Evolutionary conservation across 345 rosid species (phyloP).

Genomic region (Clausena lansium): DNA sequence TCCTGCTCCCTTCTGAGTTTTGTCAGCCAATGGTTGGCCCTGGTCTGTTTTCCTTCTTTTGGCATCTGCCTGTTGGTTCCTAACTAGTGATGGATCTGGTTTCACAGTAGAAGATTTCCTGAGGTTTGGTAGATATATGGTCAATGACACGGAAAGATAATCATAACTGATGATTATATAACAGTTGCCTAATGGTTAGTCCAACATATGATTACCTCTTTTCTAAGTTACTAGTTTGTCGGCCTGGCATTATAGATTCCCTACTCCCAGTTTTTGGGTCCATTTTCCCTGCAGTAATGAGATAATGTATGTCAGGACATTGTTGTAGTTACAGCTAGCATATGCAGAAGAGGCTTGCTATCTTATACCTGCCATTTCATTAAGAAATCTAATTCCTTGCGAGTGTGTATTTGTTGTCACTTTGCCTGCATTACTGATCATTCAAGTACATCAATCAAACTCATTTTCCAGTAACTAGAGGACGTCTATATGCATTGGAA

Average conservation of each 20-base stretch:
- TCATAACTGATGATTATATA: not conserved
- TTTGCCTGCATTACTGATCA: constrained; percentile 71
- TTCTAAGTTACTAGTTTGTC: constrained; percentile 21
- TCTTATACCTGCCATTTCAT: constrained; percentile 65
- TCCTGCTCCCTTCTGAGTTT: constrained; percentile 26
- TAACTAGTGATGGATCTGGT: constrained; percentile 23
- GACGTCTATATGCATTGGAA: constrained; percentile 11
- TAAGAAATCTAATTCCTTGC: constrained; percentile 89
- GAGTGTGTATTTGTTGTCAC: constrained; percentile 83
- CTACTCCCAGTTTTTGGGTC: constrained; percentile 32
- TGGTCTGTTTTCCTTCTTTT: constrained; percentile 51
- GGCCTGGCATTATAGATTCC: constrained; percentile 29
- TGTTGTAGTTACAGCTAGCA: not conserved
- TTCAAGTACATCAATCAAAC: constrained; percentile 15
- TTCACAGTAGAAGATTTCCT: constrained; percentile 55
- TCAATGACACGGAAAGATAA: constrained; percentile 13
- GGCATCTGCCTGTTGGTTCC: constrained; percentile 25
- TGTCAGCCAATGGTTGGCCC: constrained; percentile 25
- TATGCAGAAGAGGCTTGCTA: not conserved
- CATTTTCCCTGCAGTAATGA: constrained; percentile 39
- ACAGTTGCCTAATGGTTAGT: not conserved
- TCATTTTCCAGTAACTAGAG: not conserved
- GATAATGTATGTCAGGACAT: constrained; percentile 1
- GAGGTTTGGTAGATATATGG: constrained; percentile 19
- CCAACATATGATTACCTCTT: constrained; percentile 49